phyloP scores from a whole-genome alignment of 805 yeast genomes.

The Alloascoidea hylecoeti region DNA sequence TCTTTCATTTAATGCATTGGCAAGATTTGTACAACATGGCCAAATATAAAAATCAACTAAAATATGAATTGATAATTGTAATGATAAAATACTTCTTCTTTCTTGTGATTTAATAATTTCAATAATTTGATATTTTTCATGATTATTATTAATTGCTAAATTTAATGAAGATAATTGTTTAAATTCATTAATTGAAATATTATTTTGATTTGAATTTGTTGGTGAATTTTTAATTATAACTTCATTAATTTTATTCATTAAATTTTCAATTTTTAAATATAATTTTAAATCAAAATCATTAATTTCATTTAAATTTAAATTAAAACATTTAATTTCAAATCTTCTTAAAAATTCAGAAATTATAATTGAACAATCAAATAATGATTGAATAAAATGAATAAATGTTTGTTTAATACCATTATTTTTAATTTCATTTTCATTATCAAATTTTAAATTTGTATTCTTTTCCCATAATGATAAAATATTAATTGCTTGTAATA shows the following conservation, averaged over 20 bases:
- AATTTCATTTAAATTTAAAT: background rate
- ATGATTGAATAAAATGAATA: constrained; percentile 17
- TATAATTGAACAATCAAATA: constrained; percentile 21
- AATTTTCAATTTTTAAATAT: background rate
- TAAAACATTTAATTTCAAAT: constrained; percentile 5
- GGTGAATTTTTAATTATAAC: background rate
- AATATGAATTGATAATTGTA: background rate
- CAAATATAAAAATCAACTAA: background rate
- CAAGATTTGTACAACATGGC: background rate
- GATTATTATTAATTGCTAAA: background rate
- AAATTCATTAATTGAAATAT: background rate
- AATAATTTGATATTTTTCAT: background rate
- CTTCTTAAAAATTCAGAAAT: constrained; percentile 6
- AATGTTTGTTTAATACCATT: constrained; percentile 20
- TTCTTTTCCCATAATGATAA: constrained; percentile 22
- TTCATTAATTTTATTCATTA: background rate
- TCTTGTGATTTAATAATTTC: background rate
- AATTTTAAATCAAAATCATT: background rate
- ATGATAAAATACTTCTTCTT: background rate
- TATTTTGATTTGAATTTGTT: background rate
- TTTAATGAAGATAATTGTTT: background rate
- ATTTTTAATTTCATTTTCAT: constrained; percentile 12
- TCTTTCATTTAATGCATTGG: background rate
- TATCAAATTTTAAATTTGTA: constrained; percentile 13
- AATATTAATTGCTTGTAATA: constrained; percentile 21